Base-by-base conservation (phyloP, 352 stramenopile species). In the Phytopythium aichiense region DNA sequence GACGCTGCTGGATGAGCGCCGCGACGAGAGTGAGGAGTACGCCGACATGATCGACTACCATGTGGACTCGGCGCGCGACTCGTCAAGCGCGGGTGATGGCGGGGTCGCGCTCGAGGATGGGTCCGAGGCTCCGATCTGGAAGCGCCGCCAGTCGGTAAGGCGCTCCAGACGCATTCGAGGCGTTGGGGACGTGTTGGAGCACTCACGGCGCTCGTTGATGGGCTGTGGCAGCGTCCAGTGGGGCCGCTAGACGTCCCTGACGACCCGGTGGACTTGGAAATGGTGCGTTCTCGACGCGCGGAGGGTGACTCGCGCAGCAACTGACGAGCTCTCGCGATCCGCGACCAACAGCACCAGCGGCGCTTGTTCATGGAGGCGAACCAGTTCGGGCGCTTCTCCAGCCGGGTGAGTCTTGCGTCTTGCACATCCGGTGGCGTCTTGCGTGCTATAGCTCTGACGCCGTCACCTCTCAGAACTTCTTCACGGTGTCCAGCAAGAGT, bases 281-380 rank as follows among this genome's bases (percentile, higher is more conserved):
- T 88, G 67, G 81, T 90, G 18, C 25, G 58, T 45, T 31, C 5
- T 46, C 22, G 25, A 55, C 42, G 28, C 20, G 11, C 60, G 23
- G 37, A 31, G 15, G 30, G 50, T 55, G 38, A 12, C 2, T n/a
- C 16, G 16, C 6, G 4, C 9, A 7, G 38, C 38, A 45, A 45
- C 16, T 45, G 15, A 45, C 38, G 16, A n/a, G 20, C 12, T 51
- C 16, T 35, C 13, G 7, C 25, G 46, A 8, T 8, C 28, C 28
- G 23, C 15, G 9, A 15, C 9, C 35, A 55, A 25, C 52, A 84
- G 76, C 74, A 87, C 28, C 77, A 87, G 65, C 77, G 77, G 7
- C 71, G 75, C n/a, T 78, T 87, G 49, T 87, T 87, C 65, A 79
- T 79, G 69, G 75, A 85, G 45, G 77, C 77, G 22, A 84, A 87